Evolutionary conservation across 148 eudicot genomes (phyloP).

Genomic region (Euryodendron excelsum): DNA sequence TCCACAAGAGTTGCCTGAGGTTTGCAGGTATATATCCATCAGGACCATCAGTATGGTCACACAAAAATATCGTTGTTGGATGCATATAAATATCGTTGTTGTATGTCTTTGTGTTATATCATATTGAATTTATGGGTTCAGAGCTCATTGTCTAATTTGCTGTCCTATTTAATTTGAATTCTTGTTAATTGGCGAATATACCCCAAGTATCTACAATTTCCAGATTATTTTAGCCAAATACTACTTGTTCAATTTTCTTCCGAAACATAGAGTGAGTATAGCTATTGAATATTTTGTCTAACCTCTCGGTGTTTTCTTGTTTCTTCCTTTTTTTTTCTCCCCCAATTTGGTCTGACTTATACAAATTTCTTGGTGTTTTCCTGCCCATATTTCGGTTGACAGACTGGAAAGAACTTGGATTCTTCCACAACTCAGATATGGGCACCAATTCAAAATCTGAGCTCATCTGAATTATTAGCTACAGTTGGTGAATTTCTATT

Average conservation of each 20-base stretch:
- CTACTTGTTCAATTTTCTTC: background rate
- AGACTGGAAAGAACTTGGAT: background rate
- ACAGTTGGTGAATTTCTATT: background rate
- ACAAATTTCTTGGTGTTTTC: background rate
- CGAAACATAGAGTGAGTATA: too few relatives aligned
- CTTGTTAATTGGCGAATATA: background rate
- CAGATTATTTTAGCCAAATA: background rate
- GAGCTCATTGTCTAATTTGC: background rate
- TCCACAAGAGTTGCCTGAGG: constrained; percentile 18
- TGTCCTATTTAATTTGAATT: background rate
- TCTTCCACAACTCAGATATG: background rate
- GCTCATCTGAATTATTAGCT: background rate
- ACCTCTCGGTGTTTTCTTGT: too few relatives aligned
- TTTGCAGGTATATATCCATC: constrained; percentile 14
- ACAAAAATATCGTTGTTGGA: background rate
- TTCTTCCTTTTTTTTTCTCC: too few relatives aligned
- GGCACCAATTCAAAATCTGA: background rate
- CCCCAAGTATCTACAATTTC: background rate
- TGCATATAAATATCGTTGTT: background rate
- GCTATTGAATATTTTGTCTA: too few relatives aligned
- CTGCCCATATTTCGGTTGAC: background rate
- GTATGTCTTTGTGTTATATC: background rate
- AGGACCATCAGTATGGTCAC: background rate
- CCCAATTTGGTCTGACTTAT: background rate
- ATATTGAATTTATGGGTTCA: background rate